Base-by-base conservation (phyloP, 2,329 filamentous ascomycete genomes). In the Colletotrichum australisinense region DNA sequence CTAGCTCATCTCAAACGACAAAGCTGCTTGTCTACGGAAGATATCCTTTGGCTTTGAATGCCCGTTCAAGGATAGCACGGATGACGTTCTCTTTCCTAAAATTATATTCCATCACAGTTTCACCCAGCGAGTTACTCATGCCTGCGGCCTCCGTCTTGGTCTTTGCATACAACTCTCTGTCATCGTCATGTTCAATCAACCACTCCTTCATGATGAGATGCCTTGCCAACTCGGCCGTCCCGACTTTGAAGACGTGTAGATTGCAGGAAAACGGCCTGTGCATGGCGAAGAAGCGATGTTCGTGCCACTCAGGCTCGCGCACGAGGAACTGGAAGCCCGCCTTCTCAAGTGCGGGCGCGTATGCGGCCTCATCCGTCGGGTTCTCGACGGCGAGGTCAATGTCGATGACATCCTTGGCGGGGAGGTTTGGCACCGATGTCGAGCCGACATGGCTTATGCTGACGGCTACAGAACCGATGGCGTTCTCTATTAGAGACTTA, bases 401-500 rank as follows among this genome's bases (percentile, higher is more conserved):
- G 76, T 90, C 88, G 59, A 90, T 86, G 59, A 89, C 79, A 35
- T 82, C 80, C 79, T 90, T 89, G 58, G 88, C 88, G 0, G 85
- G 81, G 4, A 90, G 82, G 8, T 78, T 80, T 0, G 86, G 85
- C 7, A 90, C 81, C 63, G 85, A 86, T 32, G 88, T 89, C 14
- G 86, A 88, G 30, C 88, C 88, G 38, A 85, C 81, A 76, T 89
- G 88, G 22, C 80, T 75, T 64, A 89, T 79, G 26, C 78, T 76
- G n/a, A 81, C 74, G 46, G 78, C 75, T 4, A 83, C 75, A 24
- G 76, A 56, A n/a, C 80, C 82, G 4, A 86, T 78, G 1, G 83
- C 84, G 1, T 75, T 73, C 19, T 76, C 55, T 60, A 87, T 84
- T 60, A 80, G 80, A 4, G 77, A 67, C 67, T 80, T 81, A 72